A percentile compares a stretch with the other conserved stretches of the same genome.
Evolutionary conservation across 306 rosid species (phyloP).

Genomic region (Albizia julibrissin): DNA sequence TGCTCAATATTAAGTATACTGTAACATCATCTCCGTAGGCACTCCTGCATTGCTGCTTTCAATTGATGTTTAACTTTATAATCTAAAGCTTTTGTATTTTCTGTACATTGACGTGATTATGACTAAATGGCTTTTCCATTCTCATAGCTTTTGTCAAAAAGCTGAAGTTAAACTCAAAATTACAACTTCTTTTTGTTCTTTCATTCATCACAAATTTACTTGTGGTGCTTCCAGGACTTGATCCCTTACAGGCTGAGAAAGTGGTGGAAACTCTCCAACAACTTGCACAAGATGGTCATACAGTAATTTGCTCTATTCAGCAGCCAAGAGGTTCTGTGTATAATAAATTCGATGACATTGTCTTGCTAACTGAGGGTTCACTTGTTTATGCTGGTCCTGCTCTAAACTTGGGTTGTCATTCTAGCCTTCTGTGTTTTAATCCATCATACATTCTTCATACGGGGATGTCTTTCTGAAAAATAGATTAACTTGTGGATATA

Average conservation of each 20-base stretch:
- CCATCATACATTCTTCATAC: conserved; percentile 20
- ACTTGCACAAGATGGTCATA: conserved; percentile 93
- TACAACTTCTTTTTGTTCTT: not conserved
- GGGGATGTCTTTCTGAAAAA: conserved; percentile 21
- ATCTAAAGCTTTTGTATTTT: conserved; percentile 6
- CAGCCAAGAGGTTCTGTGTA: conserved; percentile 96
- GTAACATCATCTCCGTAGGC: conserved; percentile 7
- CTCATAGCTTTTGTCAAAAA: conserved; percentile 6
- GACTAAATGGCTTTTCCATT: conserved; percentile 19
- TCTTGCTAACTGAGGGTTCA: conserved; percentile 86
- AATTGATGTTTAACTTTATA: not conserved
- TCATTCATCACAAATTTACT: conserved; percentile 30
- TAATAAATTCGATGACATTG: conserved; percentile 82
- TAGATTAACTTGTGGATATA: not conserved
- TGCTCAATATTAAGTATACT: not conserved
- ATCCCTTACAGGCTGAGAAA: conserved; percentile 97
- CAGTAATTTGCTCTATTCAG: conserved; percentile 93
- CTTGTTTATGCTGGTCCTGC: conserved; percentile 96
- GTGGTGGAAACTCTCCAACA: conserved; percentile 89
- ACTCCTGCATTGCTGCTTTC: conserved; percentile 7
- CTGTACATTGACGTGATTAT: not conserved
- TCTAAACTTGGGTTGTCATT: conserved; percentile 71
- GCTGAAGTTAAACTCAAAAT: not conserved
- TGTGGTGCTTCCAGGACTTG: conserved; percentile 69
- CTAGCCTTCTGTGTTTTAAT: conserved; percentile 33